These are phyloP conservation scores for Claviceps maximensis DNA, from an alignment of 2,329 filamentous ascomycete genomes.

Conservation along the genomic window DNA sequence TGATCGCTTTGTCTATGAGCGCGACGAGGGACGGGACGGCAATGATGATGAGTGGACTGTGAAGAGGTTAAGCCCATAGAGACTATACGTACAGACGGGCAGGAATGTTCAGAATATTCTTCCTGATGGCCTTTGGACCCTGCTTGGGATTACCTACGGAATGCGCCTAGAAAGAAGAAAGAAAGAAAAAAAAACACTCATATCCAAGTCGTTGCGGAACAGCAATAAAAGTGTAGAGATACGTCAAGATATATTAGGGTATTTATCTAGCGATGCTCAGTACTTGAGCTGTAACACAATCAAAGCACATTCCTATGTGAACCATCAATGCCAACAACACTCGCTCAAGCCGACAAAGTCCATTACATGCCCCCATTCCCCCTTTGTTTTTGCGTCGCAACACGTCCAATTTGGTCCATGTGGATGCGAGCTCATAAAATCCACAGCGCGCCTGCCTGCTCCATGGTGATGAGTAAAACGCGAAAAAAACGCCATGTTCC, in stretches of 20 bases:
- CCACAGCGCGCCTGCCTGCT: neutral
- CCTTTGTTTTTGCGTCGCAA: neutral
- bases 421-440: neutral
- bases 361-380: neutral
- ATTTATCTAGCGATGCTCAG: neutral
- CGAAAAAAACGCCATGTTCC: neutral
- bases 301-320: neutral
- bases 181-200: conserved; percentile 2
- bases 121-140: no score
- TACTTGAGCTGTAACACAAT: neutral
- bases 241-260: neutral
- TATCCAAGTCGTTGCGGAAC: neutral
- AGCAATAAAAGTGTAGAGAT: neutral
- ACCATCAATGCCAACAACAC: neutral
- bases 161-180: neutral
- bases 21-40: conserved; percentile 29
- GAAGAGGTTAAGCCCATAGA: conserved; percentile 58
- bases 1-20: conserved; percentile 81
- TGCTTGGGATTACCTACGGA: no score
- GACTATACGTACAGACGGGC: neutral
- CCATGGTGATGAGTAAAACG: neutral
- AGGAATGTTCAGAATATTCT: no score
- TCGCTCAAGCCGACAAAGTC: neutral
- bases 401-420: neutral
- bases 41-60: conserved; percentile 44